Conservation (phyloP, 192 early-diverging fungal species). For the Backusella sp. region DNA sequence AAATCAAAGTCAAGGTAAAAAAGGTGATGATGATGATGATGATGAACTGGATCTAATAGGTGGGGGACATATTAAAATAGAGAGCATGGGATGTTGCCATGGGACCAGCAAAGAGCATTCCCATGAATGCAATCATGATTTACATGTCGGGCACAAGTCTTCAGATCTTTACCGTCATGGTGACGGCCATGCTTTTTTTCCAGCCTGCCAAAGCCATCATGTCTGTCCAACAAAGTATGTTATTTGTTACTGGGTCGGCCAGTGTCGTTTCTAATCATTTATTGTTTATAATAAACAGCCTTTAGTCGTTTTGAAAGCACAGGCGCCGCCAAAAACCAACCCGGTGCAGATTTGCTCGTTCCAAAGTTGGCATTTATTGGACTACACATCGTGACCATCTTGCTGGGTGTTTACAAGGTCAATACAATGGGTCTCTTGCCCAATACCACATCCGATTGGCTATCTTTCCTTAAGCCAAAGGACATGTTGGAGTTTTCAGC, state of each 20-base stretch:
- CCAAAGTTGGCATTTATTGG: constrained; percentile 85
- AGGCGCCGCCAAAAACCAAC: constrained; percentile 35
- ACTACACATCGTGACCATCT: constrained; percentile 76
- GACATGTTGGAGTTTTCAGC: constrained; percentile 12
- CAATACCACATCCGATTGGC: constrained; percentile 91
- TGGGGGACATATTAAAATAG: constrained; percentile 37
- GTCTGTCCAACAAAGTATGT: constrained; percentile 61
- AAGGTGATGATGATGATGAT: not conserved
- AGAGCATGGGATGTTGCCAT: constrained; percentile 98
- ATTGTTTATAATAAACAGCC: constrained; percentile 42
- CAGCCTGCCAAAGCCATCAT: constrained; percentile 79
- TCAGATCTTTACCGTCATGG: constrained; percentile 94
- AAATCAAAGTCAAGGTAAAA: constrained; percentile 31
- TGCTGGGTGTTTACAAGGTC: constrained; percentile 90
- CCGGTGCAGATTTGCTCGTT: constrained; percentile 51
- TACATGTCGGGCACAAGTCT: constrained; percentile 98
- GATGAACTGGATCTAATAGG: not conserved
- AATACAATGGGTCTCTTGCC: constrained; percentile 95
- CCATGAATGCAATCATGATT: constrained; percentile 98
- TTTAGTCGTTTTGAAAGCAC: constrained; percentile 77
- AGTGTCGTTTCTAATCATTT: not conserved
- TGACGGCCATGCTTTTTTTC: constrained; percentile 95
- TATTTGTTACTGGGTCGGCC: no score
- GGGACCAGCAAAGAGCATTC: constrained; percentile 85
- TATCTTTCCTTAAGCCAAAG: constrained; percentile 85